Conservation (phyloP, 345 rosid species). For the Chamaenerion angustifolium region DNA sequence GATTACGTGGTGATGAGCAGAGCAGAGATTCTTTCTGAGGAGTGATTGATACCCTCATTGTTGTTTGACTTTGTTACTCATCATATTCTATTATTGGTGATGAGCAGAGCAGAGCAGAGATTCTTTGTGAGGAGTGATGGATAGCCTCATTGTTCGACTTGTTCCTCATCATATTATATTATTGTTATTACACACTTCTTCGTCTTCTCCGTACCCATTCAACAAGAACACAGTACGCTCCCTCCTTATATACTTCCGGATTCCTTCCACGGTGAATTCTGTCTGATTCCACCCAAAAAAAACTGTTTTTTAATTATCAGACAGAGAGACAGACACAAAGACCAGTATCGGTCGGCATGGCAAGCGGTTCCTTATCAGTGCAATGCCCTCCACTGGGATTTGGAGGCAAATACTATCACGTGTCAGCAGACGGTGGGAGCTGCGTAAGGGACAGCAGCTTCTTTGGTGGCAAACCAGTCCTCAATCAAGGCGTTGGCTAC, state of each 20-base stretch:
- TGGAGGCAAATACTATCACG: slow-evolving; percentile 50
- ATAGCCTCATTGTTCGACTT: background rate
- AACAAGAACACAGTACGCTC: background rate
- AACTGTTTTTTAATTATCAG: background rate
- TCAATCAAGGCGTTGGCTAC: slow-evolving; percentile 73
- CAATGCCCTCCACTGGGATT: slow-evolving; percentile 66
- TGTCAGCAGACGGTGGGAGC: slow-evolving; percentile 16
- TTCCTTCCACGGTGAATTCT: background rate
- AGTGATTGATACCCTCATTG: background rate
- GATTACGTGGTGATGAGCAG: too few species aligned
- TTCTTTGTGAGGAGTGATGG: too few species aligned
- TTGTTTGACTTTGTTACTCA: background rate
- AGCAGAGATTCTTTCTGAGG: too few species aligned
- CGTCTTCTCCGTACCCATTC: background rate
- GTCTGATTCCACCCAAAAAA: background rate
- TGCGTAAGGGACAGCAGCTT: slow-evolving; percentile 61
- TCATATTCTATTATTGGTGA: background rate
- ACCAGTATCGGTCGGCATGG: background rate
- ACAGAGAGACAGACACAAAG: background rate
- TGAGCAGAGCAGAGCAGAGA: too few species aligned
- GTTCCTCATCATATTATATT: background rate
- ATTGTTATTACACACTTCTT: background rate
- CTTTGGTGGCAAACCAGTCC: slow-evolving; percentile 52
- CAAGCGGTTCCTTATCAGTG: background rate
- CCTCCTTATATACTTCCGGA: background rate